These are phyloP conservation scores for Ceratobasidium sp. DNA, from an alignment of 1,284 basidiomycete species.

Conservation along the genomic window DNA sequence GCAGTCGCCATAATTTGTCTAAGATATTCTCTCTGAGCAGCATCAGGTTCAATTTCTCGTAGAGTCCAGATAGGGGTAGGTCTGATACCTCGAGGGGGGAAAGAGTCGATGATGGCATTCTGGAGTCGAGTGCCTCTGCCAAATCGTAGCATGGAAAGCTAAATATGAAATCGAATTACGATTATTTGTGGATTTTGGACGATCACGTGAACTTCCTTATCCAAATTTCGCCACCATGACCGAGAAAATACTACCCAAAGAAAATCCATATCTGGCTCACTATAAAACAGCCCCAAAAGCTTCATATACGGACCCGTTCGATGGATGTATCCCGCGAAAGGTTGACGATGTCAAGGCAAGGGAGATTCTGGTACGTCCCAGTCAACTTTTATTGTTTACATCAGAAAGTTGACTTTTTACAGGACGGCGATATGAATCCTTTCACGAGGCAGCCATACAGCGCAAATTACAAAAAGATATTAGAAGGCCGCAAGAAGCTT, in stretches of 20 bases:
- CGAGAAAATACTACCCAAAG: constrained; percentile 1
- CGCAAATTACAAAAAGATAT: constrained; percentile 86
- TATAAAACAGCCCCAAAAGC: background rate
- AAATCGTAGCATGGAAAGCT: constrained; percentile 21
- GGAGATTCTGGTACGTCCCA: constrained; percentile 73
- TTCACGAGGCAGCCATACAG: constrained; percentile 88
- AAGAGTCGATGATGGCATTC: constrained; percentile 35
- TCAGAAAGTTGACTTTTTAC: constrained; percentile 6
- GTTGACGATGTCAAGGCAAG: constrained; percentile 68
- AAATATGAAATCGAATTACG: background rate
- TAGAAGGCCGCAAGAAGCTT: constrained; percentile 86
- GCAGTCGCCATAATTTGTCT: background rate
- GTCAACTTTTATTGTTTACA: background rate
- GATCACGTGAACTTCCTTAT: constrained; percentile 1
- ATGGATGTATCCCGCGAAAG: too few relatives aligned
- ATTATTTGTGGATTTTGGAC: background rate
- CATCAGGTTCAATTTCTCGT: constrained; percentile 22
- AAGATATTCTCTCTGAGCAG: background rate
- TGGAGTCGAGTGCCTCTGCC: constrained; percentile 22
- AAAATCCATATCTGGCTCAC: constrained; percentile 35
- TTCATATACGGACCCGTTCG: constrained; percentile 54
- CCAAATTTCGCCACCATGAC: constrained; percentile 40
- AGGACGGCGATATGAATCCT: constrained; percentile 87
- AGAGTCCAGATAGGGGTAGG: constrained; percentile 37
- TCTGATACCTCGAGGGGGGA: constrained; percentile 16